These are phyloP conservation scores for Tetrahymena elliotti DNA, from an alignment of 73 alveolate species.

Conservation along the genomic window DNA sequence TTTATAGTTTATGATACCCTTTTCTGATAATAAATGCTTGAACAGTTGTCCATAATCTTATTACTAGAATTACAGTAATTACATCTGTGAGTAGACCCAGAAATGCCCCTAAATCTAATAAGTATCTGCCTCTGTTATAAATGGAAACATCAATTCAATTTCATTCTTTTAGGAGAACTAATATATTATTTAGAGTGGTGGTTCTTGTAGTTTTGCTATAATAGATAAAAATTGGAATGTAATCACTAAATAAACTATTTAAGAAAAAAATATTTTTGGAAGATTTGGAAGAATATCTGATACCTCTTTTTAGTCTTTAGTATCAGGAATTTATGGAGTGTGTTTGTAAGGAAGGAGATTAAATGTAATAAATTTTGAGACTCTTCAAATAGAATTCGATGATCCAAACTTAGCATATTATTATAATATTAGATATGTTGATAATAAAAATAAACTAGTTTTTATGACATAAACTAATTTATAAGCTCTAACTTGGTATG, in stretches of 20 bases:
- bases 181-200: neutral
- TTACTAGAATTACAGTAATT: neutral
- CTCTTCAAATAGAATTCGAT: neutral
- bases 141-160: too few relatives aligned
- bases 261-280: too few relatives aligned
- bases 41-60: neutral
- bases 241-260: neutral
- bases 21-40: neutral
- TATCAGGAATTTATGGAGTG: neutral
- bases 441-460: neutral
- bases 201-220: neutral
- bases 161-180: neutral
- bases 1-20: neutral
- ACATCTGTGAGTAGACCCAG: neutral
- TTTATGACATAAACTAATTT: neutral
- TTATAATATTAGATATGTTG: neutral
- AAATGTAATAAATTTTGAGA: neutral
- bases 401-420: neutral
- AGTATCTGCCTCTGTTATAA: neutral
- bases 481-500: neutral
- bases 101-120: neutral
- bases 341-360: neutral
- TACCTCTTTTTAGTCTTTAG: neutral
- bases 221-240: neutral
- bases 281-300: neutral